Evolutionary conservation across 1,284 basidiomycete species (phyloP).

Genomic region (Fomitopsis palustris): DNA sequence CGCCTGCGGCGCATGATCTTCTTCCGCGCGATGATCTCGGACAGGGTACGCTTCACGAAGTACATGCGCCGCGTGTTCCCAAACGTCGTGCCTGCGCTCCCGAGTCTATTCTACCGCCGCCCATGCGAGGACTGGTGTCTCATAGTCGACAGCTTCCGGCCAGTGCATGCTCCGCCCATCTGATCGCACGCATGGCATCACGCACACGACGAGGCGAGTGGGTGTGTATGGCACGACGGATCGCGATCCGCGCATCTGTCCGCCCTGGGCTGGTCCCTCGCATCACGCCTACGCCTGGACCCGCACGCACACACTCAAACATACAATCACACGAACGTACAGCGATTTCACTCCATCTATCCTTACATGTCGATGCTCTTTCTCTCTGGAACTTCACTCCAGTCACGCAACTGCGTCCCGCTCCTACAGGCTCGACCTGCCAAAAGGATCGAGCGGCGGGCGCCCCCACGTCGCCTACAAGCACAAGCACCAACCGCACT

Average conservation of each 20-base stretch:
- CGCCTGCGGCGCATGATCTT: not conserved
- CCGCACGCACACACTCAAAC: not conserved
- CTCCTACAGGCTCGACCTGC: conserved; percentile 4
- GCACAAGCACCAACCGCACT: not conserved
- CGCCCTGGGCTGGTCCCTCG: not conserved
- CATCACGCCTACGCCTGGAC: not conserved
- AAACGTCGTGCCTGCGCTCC: not conserved
- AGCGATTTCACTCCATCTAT: not conserved
- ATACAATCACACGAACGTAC: not conserved
- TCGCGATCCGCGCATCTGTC: not conserved
- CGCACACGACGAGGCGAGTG: not conserved
- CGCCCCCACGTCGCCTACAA: conserved; percentile 16
- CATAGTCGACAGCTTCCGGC: conserved; percentile 2
- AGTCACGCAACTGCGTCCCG: not conserved
- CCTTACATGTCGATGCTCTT: too few species aligned
- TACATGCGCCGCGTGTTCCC: not conserved
- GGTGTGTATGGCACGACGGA: not conserved
- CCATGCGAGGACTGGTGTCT: conserved; percentile 1
- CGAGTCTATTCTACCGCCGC: not conserved
- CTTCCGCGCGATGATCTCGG: not conserved
- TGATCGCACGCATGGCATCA: not conserved
- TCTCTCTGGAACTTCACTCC: too few species aligned
- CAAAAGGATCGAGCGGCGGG: conserved; percentile 6
- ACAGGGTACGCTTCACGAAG: not conserved
- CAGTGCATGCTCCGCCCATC: not conserved